Evolutionary conservation across 306 rosid genomes (phyloP), one percentile per base, ranked within the genome.

Genomic region (Neltuma alba): DNA sequence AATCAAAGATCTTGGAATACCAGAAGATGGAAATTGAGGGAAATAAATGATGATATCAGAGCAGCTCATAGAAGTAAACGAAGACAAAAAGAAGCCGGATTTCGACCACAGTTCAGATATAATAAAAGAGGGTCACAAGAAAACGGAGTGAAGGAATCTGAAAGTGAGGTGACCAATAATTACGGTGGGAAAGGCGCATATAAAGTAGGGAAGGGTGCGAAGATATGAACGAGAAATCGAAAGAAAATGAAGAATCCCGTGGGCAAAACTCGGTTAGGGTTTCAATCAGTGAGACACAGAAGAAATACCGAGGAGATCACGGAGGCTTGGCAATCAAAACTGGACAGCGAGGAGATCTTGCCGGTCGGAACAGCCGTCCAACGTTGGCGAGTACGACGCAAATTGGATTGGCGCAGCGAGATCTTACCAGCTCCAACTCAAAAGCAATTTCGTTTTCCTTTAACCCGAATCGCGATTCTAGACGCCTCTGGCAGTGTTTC

Each of bases 1-100:
- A 66, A 83, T 50, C 20, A 48, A 72, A 83, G 87, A 87, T 83
- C 85, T 75, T 31, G 69, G 38, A 78, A 42, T 33, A 45, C 83
- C 76, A 82, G 45, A 44, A 10, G 31, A 66, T 21, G 72, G 21
- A 21, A 38, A 67, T 13, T 38, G 34, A 40, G 48, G 23, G 45
- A 13, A 67, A 67, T 3, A 38, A 40, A n/a, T 6, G 33, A 40
- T 0, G 52, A 67, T 21, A 40, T 40, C 72, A 67, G 72, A 67
- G 34, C n/a, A 21, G 52, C 12, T 38, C 50, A 23, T 11, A 66
- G 11, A 64, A 34, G 70, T 21, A 55, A 33, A 25, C 6, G 50
- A 62, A 38, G 44, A 21, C 64, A 44, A 37, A 18, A 21, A 23
- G 66, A 38, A 52, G 65, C 12, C 28, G 50, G 23, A 68, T 61